Base-by-base conservation (phyloP, 106 monocot genomes). In the Dendrobium huoshanense region DNA sequence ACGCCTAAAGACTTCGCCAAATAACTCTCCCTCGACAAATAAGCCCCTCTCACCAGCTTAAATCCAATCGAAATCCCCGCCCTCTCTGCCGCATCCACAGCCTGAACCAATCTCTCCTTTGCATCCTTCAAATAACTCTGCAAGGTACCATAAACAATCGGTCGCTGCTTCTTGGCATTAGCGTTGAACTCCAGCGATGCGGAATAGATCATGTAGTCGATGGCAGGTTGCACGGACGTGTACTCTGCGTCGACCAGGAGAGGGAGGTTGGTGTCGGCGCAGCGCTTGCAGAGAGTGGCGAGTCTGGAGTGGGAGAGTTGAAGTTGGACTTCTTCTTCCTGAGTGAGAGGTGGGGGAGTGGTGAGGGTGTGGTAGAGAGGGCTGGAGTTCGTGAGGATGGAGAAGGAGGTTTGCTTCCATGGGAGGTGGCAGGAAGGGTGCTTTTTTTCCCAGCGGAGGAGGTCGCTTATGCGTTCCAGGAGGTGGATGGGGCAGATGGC, bases 221-320 rank as follows among this genome's bases (percentile, higher is more conserved):
- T 95, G 27, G 95, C 93, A 0, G 99, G 99, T 72, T 99, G 99
- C 41, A 99, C 93, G 1, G 99, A 87, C 1, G 99, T 82, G 91
- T 99, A 99, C 87, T 99, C 95, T 4, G 95, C 99, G 64, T 95
- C 99, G 43, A 99, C 78, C n/a, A 99, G 90, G 55, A 99, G 73
- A 4, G 90, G 91, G 40, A 95, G 80, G 55, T 86, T 78, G 58
- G 72, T 9, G 18, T 88, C 82, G 3, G 83, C 45, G 75, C 99
- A 99, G 49, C 84, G 55, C 25, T 20, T 43, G 83, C 90, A 91
- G 59, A 99, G 84, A 2, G 79, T 73, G 1, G 79, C 44, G 16
- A 99, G 86, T 49, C 95, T 78, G 33, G 82, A n/a, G 49, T 84
- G 86, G 17, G 93, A 93, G 7, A 51, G 31, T 41, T 68, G 47